Base-by-base conservation (phyloP, 768 basidiomycete genomes). In the Hericium erinaceus region DNA sequence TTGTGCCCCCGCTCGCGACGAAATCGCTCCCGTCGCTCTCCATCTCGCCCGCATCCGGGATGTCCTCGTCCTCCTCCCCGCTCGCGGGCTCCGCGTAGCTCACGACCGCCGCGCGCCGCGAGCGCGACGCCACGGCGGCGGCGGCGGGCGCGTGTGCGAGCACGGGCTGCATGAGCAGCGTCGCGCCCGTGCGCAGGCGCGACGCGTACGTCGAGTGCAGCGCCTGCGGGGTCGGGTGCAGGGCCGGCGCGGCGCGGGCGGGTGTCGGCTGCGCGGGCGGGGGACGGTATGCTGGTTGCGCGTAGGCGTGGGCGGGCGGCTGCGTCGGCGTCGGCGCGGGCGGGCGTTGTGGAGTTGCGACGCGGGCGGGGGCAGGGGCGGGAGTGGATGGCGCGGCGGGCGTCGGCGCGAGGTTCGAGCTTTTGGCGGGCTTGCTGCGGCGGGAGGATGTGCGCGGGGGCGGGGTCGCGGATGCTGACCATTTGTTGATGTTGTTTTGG, bases 111-210 rank as follows among this genome's bases (percentile, higher is more conserved):
- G 83, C 82, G 18, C 86, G 79, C 52, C 87, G 77, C 41, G 77
- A 50, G 15, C 65, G 62, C n/a, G 62, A 81, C 75, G 69, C 60
- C 8, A 68, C 69, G 8, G 76, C 62, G 1, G 81, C 66, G 8
- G 64, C 58, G 1, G 63, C 46, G 2, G 69, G 57, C 15, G 72
- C 39, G 0, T 68, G 72, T 39, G 75, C 70, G 11, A 82, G 64
- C 64, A 92, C 82, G 18, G 97, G 97, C 66, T 99, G 97, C 71
- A 98, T 80, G 63, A 99, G 82, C 6, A 93, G 82, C 0, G 92
- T 88, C 3, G 87, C 79, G 15, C 97, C 97, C 0, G 95, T 95
- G 24, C 89, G 84, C 54, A 98, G 74, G n/a, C 95, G 81, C 6
- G 94, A 89, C 0, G 93, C 76, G 68, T 97, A 98, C 2, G 91